Evolutionary conservation across 768 basidiomycete genomes (phyloP).

Genomic region (Boletus pseudopeckii): DNA sequence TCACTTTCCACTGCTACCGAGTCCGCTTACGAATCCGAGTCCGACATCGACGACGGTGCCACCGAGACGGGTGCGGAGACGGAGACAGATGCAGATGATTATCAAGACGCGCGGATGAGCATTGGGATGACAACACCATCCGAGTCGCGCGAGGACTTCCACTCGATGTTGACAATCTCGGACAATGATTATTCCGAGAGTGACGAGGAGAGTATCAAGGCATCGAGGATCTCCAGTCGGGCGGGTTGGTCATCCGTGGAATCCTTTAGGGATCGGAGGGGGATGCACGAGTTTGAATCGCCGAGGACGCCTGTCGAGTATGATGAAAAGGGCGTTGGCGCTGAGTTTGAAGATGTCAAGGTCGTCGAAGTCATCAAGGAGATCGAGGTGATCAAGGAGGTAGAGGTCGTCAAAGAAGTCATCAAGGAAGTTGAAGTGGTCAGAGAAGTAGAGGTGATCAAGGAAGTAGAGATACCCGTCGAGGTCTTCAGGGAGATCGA

Average conservation of each 20-base stretch:
- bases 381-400: slow-evolving; percentile 29
- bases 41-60: slow-evolving; percentile 38
- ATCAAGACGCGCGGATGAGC: slow-evolving; percentile 72
- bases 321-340: slow-evolving; percentile 45
- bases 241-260: slow-evolving; percentile 23
- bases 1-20: slow-evolving; percentile 22
- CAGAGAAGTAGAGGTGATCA: slow-evolving; percentile 30
- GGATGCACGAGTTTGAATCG: slow-evolving; percentile 1
- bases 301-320: slow-evolving; percentile 39
- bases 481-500: slow-evolving; percentile 23
- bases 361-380: slow-evolving; percentile 32
- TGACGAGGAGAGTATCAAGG: slow-evolving; percentile 74
- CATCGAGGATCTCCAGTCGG: slow-evolving; percentile 44
- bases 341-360: slow-evolving; percentile 29
- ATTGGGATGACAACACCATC: slow-evolving; percentile 60
- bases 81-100: slow-evolving; percentile 69
- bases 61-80: slow-evolving; percentile 67
- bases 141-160: slow-evolving; percentile 69
- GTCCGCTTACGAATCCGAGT: slow-evolving; percentile 43
- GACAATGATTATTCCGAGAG: slow-evolving; percentile 64
- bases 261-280: slow-evolving; percentile 19
- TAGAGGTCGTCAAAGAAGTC: slow-evolving; percentile 27
- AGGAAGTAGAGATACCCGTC: slow-evolving; percentile 15
- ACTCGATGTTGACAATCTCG: slow-evolving; percentile 66
- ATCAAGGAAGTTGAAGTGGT: slow-evolving; percentile 36